phyloP scores from a whole-genome alignment of 306 rosid species.

The Lathyrus aphaca region DNA sequence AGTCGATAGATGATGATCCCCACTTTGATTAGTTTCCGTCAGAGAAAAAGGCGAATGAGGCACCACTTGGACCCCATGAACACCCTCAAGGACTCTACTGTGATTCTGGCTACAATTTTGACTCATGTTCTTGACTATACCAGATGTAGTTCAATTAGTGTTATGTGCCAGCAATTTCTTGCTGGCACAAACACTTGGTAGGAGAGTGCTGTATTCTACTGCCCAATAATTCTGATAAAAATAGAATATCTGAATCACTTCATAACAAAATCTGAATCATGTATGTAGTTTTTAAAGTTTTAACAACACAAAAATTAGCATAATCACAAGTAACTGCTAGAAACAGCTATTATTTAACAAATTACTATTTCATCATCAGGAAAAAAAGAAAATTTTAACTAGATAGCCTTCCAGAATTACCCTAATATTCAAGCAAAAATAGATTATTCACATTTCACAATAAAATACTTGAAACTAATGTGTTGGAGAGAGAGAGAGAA shows the following conservation, averaged over 20 bases:
- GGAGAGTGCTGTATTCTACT: constrained; percentile 31
- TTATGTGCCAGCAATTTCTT: constrained; percentile 67
- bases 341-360: too few relatives aligned
- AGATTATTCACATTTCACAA: neutral
- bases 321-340: neutral
- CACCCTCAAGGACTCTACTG: constrained; percentile 68
- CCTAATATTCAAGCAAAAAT: neutral
- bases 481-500: neutral
- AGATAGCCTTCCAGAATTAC: neutral
- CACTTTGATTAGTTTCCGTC: constrained; percentile 58
- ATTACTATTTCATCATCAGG: too few relatives aligned
- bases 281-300: neutral
- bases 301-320: neutral
- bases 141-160: constrained; percentile 40
- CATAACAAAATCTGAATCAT: neutral
- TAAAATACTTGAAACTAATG: neutral
- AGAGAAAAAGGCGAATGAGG: constrained; percentile 61
- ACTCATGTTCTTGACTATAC: constrained; percentile 51
- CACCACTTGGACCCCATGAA: constrained; percentile 74
- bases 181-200: constrained; percentile 63
- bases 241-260: constrained; percentile 27
- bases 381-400: neutral
- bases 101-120: constrained; percentile 43
- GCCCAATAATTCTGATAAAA: constrained; percentile 46
- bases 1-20: constrained; percentile 42